Conservation (phyloP, 139 green algal genomes). For the Chlorella sp. region DNA sequence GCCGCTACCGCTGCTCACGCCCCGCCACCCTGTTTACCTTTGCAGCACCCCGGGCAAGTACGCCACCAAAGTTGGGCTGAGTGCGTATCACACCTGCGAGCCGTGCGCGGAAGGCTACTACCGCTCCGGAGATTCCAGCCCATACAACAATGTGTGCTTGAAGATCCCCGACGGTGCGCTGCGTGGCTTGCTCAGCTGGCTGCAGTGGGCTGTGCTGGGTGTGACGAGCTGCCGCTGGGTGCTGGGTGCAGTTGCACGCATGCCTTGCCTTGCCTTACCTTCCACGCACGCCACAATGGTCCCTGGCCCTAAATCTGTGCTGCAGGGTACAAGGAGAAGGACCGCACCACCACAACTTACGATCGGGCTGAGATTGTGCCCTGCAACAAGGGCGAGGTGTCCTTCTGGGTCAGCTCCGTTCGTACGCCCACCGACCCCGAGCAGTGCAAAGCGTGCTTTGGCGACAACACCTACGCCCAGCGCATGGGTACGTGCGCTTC, state of each 20-base stretch:
- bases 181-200: background rate
- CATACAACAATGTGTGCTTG: conserved; percentile 16
- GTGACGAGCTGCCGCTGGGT: no score
- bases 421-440: background rate
- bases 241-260: no score
- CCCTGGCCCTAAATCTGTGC: no score
- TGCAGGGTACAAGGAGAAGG: conserved; percentile 5
- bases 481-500: background rate
- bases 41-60: conserved; percentile 7
- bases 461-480: conserved; percentile 2
- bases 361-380: conserved; percentile 4
- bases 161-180: background rate
- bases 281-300: no score
- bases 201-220: no score
- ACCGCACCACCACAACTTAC: background rate
- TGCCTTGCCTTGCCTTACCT: no score
- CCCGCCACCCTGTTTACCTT: background rate
- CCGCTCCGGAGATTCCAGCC: background rate
- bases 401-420: background rate
- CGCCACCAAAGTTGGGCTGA: background rate
- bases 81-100: background rate
- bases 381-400: conserved; percentile 13
- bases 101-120: conserved; percentile 17
- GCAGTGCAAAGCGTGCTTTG: background rate
- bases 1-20: background rate